Evolutionary conservation across 345 rosid genomes (phyloP).

Genomic region (Hevea brasiliensis): DNA sequence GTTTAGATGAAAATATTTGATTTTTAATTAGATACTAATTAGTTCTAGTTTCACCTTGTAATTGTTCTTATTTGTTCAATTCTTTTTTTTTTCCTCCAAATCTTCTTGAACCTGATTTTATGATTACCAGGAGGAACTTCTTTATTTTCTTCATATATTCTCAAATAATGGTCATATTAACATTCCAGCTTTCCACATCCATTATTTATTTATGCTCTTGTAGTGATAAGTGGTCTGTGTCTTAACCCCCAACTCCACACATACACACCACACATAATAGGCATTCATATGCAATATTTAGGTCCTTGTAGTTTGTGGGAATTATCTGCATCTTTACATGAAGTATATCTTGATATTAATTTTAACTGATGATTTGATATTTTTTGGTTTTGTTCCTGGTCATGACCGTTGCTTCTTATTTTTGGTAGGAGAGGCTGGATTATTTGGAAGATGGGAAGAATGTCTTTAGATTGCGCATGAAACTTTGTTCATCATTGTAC

Average conservation of each 20-base stretch:
- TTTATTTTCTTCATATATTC: too few relatives aligned
- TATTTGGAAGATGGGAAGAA: slow-evolving; percentile 96
- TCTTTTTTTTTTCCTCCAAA: too few relatives aligned
- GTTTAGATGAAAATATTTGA: slow-evolving; percentile 14
- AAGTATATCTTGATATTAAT: not conserved
- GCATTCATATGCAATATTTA: not conserved
- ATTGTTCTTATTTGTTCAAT: not conserved
- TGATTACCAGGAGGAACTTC: not conserved
- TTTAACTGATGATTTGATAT: not conserved
- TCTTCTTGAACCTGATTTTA: not conserved
- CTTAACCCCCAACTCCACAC: too few relatives aligned
- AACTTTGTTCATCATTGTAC: slow-evolving; percentile 89
- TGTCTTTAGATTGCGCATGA: slow-evolving; percentile 77
- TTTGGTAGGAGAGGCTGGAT: slow-evolving; percentile 84
- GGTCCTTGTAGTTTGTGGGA: not conserved
- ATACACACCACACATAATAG: not conserved
- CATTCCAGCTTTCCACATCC: not conserved
- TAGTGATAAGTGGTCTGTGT: not conserved
- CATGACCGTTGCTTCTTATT: slow-evolving; percentile 6
- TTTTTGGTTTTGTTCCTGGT: not conserved
- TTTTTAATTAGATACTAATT: not conserved
- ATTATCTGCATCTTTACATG: not conserved
- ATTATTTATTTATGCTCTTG: not conserved
- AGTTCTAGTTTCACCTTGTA: slow-evolving; percentile 6
- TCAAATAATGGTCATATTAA: not conserved